Evolutionary conservation across 2,329 filamentous ascomycete genomes (phyloP), one percentile per base, ranked within the genome.

Genomic region (Teratosphaeria zuluensis): DNA sequence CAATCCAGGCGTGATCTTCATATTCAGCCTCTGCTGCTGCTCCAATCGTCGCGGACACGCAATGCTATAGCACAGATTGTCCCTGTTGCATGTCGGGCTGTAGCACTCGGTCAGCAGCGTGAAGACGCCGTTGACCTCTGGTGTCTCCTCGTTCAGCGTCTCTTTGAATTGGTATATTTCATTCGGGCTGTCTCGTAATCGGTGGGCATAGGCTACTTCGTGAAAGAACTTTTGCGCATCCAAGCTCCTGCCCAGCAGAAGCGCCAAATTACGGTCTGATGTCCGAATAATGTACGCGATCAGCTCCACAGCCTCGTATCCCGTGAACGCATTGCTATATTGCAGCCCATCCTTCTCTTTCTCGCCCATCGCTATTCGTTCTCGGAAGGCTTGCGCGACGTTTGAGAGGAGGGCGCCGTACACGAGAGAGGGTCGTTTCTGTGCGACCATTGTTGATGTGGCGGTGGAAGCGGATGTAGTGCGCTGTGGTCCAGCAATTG

Each of bases 181-280:
- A 56, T 87, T 88, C 48, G 87, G 84, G n/a, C 92, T 95, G 74
- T 99, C 94, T 74, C 94, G 88, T 68, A 99, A 78, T 54, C 94
- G 84, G 74, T 99, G 94, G 68, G 96, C 92, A 74, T 99, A 99
- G 0, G 92, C 96, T 55, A 97, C 94, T 80, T 99, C 94, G 77
- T 99, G 94, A 72, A 99, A 99, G 77, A 96, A 96, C 73, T 97
- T 97, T 71, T 99, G 94, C 28, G 94, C 94, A 75, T 99, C 94
- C 61, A 99, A 78, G 51, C 94, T 91, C 70, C 94, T 84, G 62
- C 94, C 94, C 16, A 99, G 79, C 9, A 99, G 83, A 54, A 99
- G 79, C 11, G 94, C 94, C 61, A 99, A 79, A 71, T 99, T 99
- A 60, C 94, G 85, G 74, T 99, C 94, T 0, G 90, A 96, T 1